Conservation (phyloP, 345 rosid genomes). For the Bruguiera gymnorhiza region DNA sequence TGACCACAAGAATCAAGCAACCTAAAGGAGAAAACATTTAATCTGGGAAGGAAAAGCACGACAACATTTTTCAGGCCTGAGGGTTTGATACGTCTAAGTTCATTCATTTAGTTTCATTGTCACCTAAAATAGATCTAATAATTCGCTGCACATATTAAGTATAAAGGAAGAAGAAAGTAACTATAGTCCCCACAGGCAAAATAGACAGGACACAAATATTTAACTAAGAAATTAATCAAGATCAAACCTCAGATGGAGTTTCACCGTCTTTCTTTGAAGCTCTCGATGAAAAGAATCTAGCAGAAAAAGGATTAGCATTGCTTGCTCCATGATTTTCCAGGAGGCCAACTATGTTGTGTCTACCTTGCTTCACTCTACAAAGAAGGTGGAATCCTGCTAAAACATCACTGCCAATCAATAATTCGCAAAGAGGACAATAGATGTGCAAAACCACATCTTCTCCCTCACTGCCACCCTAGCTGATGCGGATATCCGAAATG, state of each 20-base stretch:
- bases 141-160: neutral
- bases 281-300: slow-evolving; percentile 68
- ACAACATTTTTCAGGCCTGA: neutral
- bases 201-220: neutral
- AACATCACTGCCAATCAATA: slow-evolving; percentile 12
- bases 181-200: too few relatives aligned
- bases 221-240: slow-evolving; percentile 4
- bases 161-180: neutral
- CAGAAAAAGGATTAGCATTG: slow-evolving; percentile 25
- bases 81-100: neutral
- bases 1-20: neutral
- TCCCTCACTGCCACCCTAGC: neutral
- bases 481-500: neutral
- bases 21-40: neutral
- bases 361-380: slow-evolving; percentile 17
- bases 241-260: slow-evolving; percentile 58
- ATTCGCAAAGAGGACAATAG: slow-evolving; percentile 10
- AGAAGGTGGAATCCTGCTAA: slow-evolving; percentile 43
- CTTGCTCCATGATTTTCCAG: slow-evolving; percentile 23
- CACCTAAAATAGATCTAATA: neutral
- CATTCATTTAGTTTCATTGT: neutral
- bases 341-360: slow-evolving; percentile 23
- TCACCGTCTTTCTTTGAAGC: slow-evolving; percentile 46
- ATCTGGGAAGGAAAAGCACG: neutral
- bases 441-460: neutral